Percentiles rank a stretch among this genome's conserved stretches.
These are phyloP conservation scores for Arthroderma sp. DNA, from an alignment of 2,329 filamentous ascomycete species.

Conservation along the genomic window DNA sequence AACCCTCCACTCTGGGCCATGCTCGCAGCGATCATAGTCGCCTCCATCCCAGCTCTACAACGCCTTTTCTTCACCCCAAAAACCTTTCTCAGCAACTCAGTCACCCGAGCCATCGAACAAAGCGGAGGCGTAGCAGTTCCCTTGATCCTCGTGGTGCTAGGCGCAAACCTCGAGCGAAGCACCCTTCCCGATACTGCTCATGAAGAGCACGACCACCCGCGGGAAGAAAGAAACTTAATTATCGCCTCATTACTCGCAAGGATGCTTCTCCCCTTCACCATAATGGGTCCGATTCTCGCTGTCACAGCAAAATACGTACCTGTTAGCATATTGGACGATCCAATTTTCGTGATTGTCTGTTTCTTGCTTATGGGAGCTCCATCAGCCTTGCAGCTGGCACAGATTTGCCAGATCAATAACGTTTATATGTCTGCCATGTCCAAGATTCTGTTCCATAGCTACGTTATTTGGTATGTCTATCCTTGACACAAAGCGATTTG, in stretches of 20 bases:
- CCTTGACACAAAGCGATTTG: background rate
- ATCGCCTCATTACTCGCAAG: constrained; percentile 74
- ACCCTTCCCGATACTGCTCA: constrained; percentile 58
- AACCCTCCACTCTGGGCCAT: constrained; percentile 97
- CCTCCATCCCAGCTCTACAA: constrained; percentile 73
- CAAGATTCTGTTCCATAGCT: constrained; percentile 85
- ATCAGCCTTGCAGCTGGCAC: constrained; percentile 82
- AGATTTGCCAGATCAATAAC: constrained; percentile 96
- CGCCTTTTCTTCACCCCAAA: constrained; percentile 75
- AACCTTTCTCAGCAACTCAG: constrained; percentile 83
- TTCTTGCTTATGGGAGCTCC: constrained; percentile 92
- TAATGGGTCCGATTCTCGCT: constrained; percentile 86
- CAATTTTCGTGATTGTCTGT: constrained; percentile 95
- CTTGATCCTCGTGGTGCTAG: constrained; percentile 85
- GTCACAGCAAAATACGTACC: constrained; percentile 80
- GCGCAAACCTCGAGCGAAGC: constrained; percentile 85
- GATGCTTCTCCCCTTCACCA: constrained; percentile 79
- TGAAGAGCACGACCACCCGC: constrained; percentile 55
- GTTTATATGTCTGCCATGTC: constrained; percentile 95
- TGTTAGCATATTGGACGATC: constrained; percentile 88
- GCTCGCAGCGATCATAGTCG: constrained; percentile 79
- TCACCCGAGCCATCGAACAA: constrained; percentile 74
- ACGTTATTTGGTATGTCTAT: constrained; percentile 68
- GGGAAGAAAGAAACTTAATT: constrained; percentile 60
- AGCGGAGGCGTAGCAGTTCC: constrained; percentile 87